A percentile compares a stretch with the other conserved stretches of the same genome.
Conservation (phyloP, 2,329 filamentous ascomycete species). For the Exophiala sp. region DNA sequence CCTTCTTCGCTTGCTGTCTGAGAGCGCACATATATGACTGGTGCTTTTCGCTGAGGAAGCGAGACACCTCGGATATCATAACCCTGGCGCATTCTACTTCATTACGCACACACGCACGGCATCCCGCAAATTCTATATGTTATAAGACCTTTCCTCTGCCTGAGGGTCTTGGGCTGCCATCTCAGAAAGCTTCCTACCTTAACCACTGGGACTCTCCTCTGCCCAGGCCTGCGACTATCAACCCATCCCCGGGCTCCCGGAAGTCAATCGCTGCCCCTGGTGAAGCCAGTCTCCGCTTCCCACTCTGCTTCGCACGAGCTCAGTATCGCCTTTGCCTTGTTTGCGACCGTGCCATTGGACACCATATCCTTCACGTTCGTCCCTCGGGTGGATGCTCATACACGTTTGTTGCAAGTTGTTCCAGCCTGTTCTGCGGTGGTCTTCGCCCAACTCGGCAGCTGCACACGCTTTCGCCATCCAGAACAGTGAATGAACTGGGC, state of each 20-base stretch:
- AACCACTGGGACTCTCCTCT: not conserved
- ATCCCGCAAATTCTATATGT: not conserved
- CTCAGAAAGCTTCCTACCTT: not conserved
- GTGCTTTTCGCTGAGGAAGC: not conserved
- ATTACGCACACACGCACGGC: not conserved
- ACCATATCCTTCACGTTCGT: not conserved
- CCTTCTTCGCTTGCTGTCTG: not conserved
- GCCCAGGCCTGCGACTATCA: slow-evolving; percentile 3
- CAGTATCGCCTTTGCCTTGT: not conserved
- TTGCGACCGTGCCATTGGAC: not conserved
- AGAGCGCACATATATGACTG: not conserved
- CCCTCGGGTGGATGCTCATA: not conserved
- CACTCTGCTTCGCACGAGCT: slow-evolving; percentile 1
- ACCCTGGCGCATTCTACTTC: not conserved
- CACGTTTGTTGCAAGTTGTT: too few relatives aligned
- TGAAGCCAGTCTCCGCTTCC: slow-evolving; percentile 1
- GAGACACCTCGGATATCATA: slow-evolving; percentile 1
- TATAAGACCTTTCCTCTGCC: not conserved
- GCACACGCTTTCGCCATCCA: too few relatives aligned
- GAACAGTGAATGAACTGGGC: too few relatives aligned
- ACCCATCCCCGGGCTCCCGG: slow-evolving; percentile 5
- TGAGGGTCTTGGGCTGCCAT: not conserved
- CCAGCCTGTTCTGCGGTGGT: too few relatives aligned
- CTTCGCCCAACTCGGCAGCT: too few relatives aligned
- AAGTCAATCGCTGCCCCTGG: slow-evolving; percentile 5